Evolutionary conservation across 2,329 filamentous ascomycete species (phyloP), one percentile per base, ranked within the genome.

Genomic region (Camptophora hylomeconis): DNA sequence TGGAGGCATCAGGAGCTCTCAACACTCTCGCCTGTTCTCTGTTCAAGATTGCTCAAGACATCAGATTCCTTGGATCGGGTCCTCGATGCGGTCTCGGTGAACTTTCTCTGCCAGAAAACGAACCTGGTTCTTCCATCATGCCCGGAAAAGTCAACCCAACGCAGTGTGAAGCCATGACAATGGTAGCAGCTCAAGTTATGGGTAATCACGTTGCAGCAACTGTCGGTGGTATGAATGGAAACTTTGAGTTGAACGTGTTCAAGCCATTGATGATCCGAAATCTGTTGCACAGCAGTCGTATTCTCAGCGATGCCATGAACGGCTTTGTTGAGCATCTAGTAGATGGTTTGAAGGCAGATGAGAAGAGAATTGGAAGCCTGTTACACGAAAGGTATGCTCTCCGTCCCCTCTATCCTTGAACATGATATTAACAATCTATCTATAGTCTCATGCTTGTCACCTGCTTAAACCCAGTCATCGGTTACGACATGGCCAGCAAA

Each of bases 81-180:
- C 89, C 89, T 32, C 83, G 89, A 36, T 95, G 89, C 59, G 89
- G 89, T 50, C 77, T 95, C 13, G 87, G 86, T 43, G 89, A 98
- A 65, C 72, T 98, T 40, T 72, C 72, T 50, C 74, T 98, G 28
- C 89, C 89, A 15, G 89, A 98, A 66, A 98, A 98, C 63, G 89
- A 98, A 67, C 89, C 89, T 18, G 87, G 87, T 41, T 89, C 80
- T 51, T 92, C 81, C 46, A 95, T 98, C 67, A 98, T 98, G 89
- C 89, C 89, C 24, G 89, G 89, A 51, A 98, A 98, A 68, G 89
- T 98, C 55, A 98, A 98, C 67, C 89, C 89, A 17, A 98, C 89
- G 17, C 89, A 98, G 63, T 93, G 84, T 61, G 89, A 98, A 67
- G 81, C 84, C 38, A 65, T 98, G 56, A 95, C 89, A 46, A 98